phyloP scores from a whole-genome alignment of 2,329 filamentous ascomycete species.

The Cercospora sp. region DNA sequence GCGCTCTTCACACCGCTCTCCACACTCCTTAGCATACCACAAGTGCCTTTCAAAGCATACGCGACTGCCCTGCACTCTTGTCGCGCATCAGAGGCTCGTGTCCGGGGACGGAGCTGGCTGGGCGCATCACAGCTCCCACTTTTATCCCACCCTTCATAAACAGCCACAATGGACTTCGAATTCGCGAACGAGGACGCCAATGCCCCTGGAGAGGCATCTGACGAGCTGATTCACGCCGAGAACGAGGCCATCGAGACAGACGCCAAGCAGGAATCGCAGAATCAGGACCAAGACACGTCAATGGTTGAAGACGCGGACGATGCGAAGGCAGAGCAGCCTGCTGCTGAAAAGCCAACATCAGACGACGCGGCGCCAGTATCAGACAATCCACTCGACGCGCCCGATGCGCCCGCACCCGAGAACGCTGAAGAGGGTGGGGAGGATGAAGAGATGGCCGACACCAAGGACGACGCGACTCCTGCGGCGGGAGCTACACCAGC shows the following conservation, averaged over 20 bases:
- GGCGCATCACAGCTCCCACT: slow-evolving; percentile 1
- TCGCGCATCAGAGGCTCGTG: background rate
- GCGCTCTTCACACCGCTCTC: background rate
- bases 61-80: background rate
- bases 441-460: slow-evolving; percentile 60
- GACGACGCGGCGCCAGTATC: slow-evolving; percentile 34
- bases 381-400: slow-evolving; percentile 44
- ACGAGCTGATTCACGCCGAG: slow-evolving; percentile 40
- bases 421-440: slow-evolving; percentile 34
- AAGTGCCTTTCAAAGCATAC: background rate
- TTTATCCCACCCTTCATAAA: background rate
- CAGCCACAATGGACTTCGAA: slow-evolving; percentile 23
- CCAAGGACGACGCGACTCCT: slow-evolving; percentile 46
- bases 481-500: slow-evolving; percentile 27
- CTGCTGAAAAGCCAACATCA: slow-evolving; percentile 19
- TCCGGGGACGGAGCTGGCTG: slow-evolving; percentile 1
- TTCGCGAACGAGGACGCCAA: slow-evolving; percentile 38
- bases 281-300: slow-evolving; percentile 34
- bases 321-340: slow-evolving; percentile 23
- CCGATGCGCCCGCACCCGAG: slow-evolving; percentile 40
- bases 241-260: slow-evolving; percentile 37
- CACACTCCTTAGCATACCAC: background rate
- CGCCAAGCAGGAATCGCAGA: slow-evolving; percentile 33
- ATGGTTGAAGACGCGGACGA: slow-evolving; percentile 38
- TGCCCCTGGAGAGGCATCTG: slow-evolving; percentile 39